These are phyloP conservation scores for Penicillium odoratum DNA, from an alignment of 495 filamentous ascomycete species.

Conservation along the genomic window DNA sequence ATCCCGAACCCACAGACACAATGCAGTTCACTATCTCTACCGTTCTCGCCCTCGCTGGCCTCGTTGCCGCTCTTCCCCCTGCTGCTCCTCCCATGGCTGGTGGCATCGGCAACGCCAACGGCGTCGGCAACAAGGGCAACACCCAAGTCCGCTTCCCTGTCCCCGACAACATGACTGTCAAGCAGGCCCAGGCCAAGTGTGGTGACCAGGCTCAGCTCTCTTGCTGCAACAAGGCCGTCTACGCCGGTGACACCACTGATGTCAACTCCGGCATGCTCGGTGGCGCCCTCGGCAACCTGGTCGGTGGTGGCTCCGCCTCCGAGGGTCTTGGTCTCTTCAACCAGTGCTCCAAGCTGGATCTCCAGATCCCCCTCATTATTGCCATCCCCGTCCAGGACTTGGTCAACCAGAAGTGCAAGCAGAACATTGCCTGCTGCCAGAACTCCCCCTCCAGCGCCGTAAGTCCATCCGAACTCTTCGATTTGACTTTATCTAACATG, in stretches of 20 bases:
- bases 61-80: conserved; percentile 21
- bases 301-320: conserved; percentile 36
- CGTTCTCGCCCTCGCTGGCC: conserved; percentile 26
- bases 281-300: conserved; percentile 33
- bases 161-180: conserved; percentile 44
- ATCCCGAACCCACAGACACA: conserved; percentile 39
- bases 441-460: conserved; percentile 41
- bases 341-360: conserved; percentile 43
- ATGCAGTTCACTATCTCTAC: conserved; percentile 33
- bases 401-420: conserved; percentile 53
- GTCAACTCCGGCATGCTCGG: conserved; percentile 28
- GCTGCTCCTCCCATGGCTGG: conserved; percentile 14
- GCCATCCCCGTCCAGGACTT: conserved; percentile 42
- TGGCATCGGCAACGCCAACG: conserved; percentile 25
- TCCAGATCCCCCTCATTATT: conserved; percentile 29
- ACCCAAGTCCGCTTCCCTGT: conserved; percentile 34
- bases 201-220: conserved; percentile 51
- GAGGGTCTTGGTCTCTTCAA: conserved; percentile 37
- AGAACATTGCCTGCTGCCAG: conserved; percentile 55
- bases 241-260: conserved; percentile 45
- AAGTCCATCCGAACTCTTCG: conserved; percentile 12
- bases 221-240: conserved; percentile 49
- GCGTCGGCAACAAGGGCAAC: conserved; percentile 22
- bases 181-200: conserved; percentile 50
- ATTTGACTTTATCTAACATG: conserved; percentile 10